phyloP scores from a whole-genome alignment of 768 basidiomycete species.

The Mycena rebaudengoi region DNA sequence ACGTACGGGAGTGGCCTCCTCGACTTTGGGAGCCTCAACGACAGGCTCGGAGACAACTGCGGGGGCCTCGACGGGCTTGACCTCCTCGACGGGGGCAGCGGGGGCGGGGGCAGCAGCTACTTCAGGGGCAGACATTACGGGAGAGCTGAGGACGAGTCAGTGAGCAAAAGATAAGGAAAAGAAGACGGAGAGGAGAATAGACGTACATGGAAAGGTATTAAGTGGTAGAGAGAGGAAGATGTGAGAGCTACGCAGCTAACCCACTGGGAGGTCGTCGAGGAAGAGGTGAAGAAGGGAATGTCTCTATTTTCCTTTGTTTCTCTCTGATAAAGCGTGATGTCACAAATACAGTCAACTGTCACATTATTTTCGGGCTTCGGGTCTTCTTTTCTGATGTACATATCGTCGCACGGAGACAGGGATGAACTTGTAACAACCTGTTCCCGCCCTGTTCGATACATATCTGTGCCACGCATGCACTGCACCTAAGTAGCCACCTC shows the following conservation, averaged over 20 bases:
- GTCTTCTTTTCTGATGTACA: no score
- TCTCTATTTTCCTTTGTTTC: no score
- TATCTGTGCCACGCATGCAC: no score
- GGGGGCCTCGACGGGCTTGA: slow-evolving; percentile 56
- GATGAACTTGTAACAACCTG: no score
- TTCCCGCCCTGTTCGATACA: no score
- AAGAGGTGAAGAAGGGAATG: slow-evolving; percentile 61
- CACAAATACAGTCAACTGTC: slow-evolving; percentile 39
- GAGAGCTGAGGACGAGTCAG: slow-evolving; percentile 58
- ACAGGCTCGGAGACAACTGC: slow-evolving; percentile 45
- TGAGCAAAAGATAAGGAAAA: slow-evolving; percentile 25
- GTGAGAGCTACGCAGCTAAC: slow-evolving; percentile 66
- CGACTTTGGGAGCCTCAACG: slow-evolving; percentile 51
- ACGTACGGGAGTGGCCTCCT: slow-evolving; percentile 45
- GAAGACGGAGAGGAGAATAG: slow-evolving; percentile 44
- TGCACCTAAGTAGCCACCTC: no score
- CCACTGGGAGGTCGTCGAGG: slow-evolving; percentile 59
- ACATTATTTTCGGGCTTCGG: no score
- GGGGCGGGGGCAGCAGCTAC: slow-evolving; percentile 51
- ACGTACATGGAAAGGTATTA: slow-evolving; percentile 49
- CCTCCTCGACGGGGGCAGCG: slow-evolving; percentile 60
- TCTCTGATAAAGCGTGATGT: no score
- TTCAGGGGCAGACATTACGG: slow-evolving; percentile 88
- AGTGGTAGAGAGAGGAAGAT: slow-evolving; percentile 63
- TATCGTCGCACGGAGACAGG: no score